Conservation (phyloP, 2,329 filamentous ascomycete species). For the Rasamsonia emersonii region DNA sequence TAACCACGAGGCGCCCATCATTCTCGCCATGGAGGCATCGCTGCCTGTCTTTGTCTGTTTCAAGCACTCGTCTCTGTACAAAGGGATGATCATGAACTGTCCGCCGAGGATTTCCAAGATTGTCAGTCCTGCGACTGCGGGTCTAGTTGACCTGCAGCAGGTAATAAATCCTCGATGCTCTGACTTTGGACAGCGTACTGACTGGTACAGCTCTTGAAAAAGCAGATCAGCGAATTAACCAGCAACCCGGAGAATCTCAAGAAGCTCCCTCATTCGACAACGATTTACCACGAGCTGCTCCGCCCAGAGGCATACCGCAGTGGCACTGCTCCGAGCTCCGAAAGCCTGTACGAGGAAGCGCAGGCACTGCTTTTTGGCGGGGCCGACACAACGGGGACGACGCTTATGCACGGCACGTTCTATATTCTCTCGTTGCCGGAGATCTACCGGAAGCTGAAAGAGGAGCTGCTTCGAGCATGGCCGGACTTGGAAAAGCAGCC, state of each 20-base stretch:
- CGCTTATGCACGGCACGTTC: slow-evolving; percentile 27
- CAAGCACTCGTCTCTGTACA: slow-evolving; percentile 20
- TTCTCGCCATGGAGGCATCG: slow-evolving; percentile 16
- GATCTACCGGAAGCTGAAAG: slow-evolving; percentile 13
- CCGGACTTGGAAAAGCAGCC: slow-evolving; percentile 10
- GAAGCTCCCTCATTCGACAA: slow-evolving; percentile 21
- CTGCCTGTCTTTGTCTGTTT: slow-evolving; percentile 12
- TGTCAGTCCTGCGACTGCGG: slow-evolving; percentile 27
- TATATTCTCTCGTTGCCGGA: slow-evolving; percentile 17
- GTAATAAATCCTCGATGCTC: too few species aligned
- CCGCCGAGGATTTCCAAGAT: slow-evolving; percentile 29
- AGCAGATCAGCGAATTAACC: slow-evolving; percentile 16
- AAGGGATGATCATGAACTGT: slow-evolving; percentile 28
- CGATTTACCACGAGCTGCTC: slow-evolving; percentile 29
- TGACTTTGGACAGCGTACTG: too few species aligned
- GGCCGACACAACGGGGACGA: slow-evolving; percentile 36
- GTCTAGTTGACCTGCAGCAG: slow-evolving; percentile 30
- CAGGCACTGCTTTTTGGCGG: slow-evolving; percentile 41
- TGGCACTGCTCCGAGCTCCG: slow-evolving; percentile 21
- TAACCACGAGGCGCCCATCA: slow-evolving; percentile 13
- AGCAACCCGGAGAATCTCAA: slow-evolving; percentile 18
- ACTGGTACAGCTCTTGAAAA: slow-evolving; percentile 12
- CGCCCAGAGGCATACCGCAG: slow-evolving; percentile 20
- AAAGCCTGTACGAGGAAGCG: slow-evolving; percentile 36
- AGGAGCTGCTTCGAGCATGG: slow-evolving; percentile 15